A percentile compares a stretch with the other conserved stretches of the same genome.
Evolutionary conservation across 257 asterid genomes (phyloP).

Genomic region (Capsicum baccatum): DNA sequence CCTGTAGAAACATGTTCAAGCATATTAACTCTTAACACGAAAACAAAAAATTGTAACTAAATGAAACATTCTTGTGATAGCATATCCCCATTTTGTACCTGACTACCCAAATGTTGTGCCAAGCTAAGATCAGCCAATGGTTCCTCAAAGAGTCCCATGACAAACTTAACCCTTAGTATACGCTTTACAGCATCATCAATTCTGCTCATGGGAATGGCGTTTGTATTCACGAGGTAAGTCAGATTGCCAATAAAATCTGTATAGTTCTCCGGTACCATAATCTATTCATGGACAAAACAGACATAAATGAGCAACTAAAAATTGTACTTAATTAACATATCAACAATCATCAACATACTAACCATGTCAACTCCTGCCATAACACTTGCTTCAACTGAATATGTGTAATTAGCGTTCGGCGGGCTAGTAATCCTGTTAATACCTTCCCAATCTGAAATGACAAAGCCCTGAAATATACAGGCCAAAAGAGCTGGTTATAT

Average conservation of each 20-base stretch:
- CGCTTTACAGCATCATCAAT: constrained; percentile 66
- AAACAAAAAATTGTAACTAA: neutral
- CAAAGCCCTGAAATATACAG: constrained; percentile 52
- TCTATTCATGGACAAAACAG: constrained; percentile 33
- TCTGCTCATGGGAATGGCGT: constrained; percentile 60
- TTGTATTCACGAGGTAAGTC: constrained; percentile 48
- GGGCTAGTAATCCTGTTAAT: constrained; percentile 55
- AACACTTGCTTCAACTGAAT: constrained; percentile 50
- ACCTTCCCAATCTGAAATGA: constrained; percentile 61
- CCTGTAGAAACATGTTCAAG: neutral
- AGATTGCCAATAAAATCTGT: constrained; percentile 48
- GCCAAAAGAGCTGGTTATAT: neutral
- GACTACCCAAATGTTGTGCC: constrained; percentile 54
- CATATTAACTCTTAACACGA: neutral
- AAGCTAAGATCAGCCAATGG: constrained; percentile 65
- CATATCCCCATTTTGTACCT: constrained; percentile 35
- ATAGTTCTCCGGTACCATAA: constrained; percentile 65
- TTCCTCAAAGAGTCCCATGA: constrained; percentile 54
- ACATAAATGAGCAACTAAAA: neutral
- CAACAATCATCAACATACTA: neutral
- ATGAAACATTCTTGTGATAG: neutral
- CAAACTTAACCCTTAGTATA: constrained; percentile 64
- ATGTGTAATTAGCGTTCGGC: constrained; percentile 50
- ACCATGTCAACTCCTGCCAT: constrained; percentile 70
- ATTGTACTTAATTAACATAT: neutral